A percentile compares a stretch with the other conserved stretches of the same genome.
These are phyloP conservation scores for Colletotrichum agaves DNA, from an alignment of 2,329 filamentous ascomycete genomes.

Conservation along the genomic window DNA sequence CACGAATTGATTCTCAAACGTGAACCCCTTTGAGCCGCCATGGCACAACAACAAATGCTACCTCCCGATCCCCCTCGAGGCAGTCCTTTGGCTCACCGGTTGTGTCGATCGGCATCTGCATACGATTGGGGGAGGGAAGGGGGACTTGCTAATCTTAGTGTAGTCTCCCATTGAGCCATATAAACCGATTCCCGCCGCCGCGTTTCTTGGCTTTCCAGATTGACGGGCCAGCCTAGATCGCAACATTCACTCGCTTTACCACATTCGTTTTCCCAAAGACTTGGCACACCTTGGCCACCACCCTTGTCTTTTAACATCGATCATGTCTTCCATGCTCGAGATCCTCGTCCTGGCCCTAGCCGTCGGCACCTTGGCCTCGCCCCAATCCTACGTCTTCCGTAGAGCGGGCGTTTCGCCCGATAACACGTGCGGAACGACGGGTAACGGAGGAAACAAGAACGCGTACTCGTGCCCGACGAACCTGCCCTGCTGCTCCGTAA, in stretches of 20 bases:
- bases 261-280: background rate
- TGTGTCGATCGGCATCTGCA: constrained; percentile 19
- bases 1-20: constrained; percentile 10
- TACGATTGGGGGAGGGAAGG: background rate
- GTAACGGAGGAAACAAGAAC: constrained; percentile 26
- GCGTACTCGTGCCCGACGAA: constrained; percentile 23
- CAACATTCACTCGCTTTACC: background rate
- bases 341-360: constrained; percentile 8
- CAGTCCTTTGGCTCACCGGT: constrained; percentile 5
- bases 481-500: constrained; percentile 42
- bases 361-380: constrained; percentile 1
- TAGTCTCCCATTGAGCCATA: background rate
- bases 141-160: too few relatives aligned
- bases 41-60: constrained; percentile 5
- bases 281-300: background rate
- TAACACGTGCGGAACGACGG: constrained; percentile 26
- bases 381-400: constrained; percentile 5
- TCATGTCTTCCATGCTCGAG: constrained; percentile 7
- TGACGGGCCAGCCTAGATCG: background rate
- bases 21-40: constrained; percentile 1
- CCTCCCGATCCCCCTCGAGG: background rate
- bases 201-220: constrained; percentile 5
- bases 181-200: constrained; percentile 13
- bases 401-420: constrained; percentile 22
- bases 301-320: background rate